Evolutionary conservation across 805 yeast genomes (phyloP), one percentile per base, ranked within the genome.

Genomic region (Candida maris): DNA sequence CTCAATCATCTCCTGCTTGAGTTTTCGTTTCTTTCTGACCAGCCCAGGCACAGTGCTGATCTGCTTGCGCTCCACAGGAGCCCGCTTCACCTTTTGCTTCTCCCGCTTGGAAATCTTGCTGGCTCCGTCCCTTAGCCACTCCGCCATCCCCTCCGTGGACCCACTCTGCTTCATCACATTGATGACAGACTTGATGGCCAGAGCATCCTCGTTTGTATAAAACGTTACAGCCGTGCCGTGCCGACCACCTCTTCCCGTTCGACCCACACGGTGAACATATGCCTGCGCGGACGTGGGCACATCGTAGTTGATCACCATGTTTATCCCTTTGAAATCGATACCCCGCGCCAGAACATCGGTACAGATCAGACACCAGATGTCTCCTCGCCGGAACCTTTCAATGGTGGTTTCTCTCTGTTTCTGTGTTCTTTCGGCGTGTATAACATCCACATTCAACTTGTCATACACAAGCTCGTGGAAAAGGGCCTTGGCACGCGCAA

Each of bases 311-410:
- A 93, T 85, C 27, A 93, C 97, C 41, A 94, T 59, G 55, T 89
- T 93, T 33, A 93, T 91, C 37, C 97, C 97, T 55, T 87, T 87
- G 67, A 93, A 93, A 61, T 93, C 98, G 40, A 93, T 85, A 70
- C 99, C 99, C 66, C 99, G 78, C 3, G 97, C 83, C 37, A 93
- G 67, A 32, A 93, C 96, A 62, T 93, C 99, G 0, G 99, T 93
- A 59, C 97, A 88, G 36, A 93, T 91, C 45, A 93, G 70, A 30
- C 93, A 95, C 98, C 98, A 93, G 20, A 89, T 70, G 20, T 91
- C 94, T 19, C 98, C 99, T 37, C 72, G 74, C 59, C 79, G 85
- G 66, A 93, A 93, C 48, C 84, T 69, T 54, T 85, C 85, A 43
- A 93, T 85, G 14, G 84, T 84, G 27, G 77, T 79, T 41, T 85